Evolutionary conservation across 306 rosid genomes (phyloP).

Genomic region (Sicyos edulis): DNA sequence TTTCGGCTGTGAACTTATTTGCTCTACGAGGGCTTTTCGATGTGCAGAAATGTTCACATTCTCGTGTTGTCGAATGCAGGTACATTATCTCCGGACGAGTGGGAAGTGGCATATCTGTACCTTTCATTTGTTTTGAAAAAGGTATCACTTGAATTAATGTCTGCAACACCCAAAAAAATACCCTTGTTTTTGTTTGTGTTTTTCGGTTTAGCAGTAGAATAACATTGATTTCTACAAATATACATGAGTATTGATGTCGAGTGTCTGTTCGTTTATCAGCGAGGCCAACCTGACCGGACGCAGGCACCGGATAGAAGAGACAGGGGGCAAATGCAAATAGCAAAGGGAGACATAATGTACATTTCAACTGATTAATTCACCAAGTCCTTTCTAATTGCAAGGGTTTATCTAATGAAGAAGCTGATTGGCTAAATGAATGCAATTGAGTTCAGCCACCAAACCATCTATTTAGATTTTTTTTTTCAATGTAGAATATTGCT

Average conservation of each 20-base stretch:
- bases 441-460: background rate
- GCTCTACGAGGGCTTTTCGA: background rate
- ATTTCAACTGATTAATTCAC: slow-evolving; percentile 24
- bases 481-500: slow-evolving; percentile 5
- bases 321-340: slow-evolving; percentile 58
- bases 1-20: background rate
- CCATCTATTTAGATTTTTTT: background rate
- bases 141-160: slow-evolving; percentile 24
- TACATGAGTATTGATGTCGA: background rate
- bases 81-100: slow-evolving; percentile 58
- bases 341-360: slow-evolving; percentile 55
- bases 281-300: slow-evolving; percentile 59
- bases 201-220: no score
- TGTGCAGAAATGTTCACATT: background rate
- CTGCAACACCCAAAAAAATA: no score
- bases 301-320: slow-evolving; percentile 39
- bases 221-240: background rate
- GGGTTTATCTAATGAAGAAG: background rate
- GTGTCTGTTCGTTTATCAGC: slow-evolving; percentile 38
- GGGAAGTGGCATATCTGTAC: slow-evolving; percentile 67
- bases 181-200: background rate
- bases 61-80: slow-evolving; percentile 28
- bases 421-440: slow-evolving; percentile 5
- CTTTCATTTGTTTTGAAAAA: slow-evolving; percentile 52
- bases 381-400: background rate